Base-by-base conservation (phyloP, 1,284 basidiomycete genomes). In the Pseudozyma pruni region DNA sequence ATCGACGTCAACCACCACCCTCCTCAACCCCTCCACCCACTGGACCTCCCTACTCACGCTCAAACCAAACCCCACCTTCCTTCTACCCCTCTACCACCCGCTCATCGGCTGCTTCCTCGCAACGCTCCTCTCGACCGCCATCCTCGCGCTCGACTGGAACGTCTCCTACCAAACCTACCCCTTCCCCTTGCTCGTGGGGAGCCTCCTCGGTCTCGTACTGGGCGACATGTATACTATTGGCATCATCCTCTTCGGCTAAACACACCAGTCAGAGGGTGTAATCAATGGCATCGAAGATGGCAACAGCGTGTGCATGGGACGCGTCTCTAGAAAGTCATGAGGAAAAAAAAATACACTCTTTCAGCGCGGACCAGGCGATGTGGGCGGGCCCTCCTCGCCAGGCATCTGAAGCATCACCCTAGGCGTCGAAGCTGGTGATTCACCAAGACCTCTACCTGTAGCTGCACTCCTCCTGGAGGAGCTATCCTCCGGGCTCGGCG, bases 81-180 rank as follows among this genome's bases (percentile, higher is more conserved):
- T 61, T 1, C 38, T 54, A 1, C 61, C 68, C 11, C 53, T 71
- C 38, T 64, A 44, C 44, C 56, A 57, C 42, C 67, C 60, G 1
- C 35, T 31, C 23, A 20, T 71, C 23, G 19, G 29, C 34, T 25
- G 23, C 25, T 0, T 39, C 6, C 14, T 32, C 0, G 20, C 17
- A 9, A 63, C 67, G 2, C 3, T 70, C 4, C 16, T 37, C 0
- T 27, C 27, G 9, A 38, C 56, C 3, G 44, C 60, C 14, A 17
- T 41, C 1, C 32, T 63, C 17, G 58, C 57, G 0, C 49, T 71
- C 17, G 68, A 71, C 39, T 66, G 61, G 54, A 32, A 52, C 29
- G 23, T 25, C 19, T 5, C 37, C 10, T 71, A 41, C 19, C 68
- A 71, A 32, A 71, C 61, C 34, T 71, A 57, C 51, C 68, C 68